Conservation (phyloP, 768 basidiomycete species). For the Kwoniella bestiolae region DNA sequence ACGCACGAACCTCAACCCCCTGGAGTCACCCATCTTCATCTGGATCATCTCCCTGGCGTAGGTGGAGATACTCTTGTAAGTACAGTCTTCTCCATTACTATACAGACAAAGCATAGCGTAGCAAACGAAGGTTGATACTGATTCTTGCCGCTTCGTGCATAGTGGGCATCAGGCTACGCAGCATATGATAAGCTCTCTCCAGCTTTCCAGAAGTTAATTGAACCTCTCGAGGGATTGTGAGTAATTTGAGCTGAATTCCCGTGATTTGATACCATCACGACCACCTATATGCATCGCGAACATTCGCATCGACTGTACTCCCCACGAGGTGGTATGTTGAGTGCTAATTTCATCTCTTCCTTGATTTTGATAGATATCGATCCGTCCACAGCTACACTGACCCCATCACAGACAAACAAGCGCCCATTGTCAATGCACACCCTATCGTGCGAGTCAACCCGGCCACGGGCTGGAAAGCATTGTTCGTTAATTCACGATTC, state of each 20-base stretch:
- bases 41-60: conserved; percentile 20
- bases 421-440: conserved; percentile 15
- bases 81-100: neutral
- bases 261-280: too few species aligned
- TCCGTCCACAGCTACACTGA: conserved; percentile 37
- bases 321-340: neutral
- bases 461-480: conserved; percentile 40
- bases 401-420: conserved; percentile 26
- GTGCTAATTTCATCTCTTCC: too few species aligned
- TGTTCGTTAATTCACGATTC: conserved; percentile 38
- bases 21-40: conserved; percentile 29
- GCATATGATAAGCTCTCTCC: conserved; percentile 44
- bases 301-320: too few species aligned
- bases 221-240: conserved; percentile 31
- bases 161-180: conserved; percentile 33
- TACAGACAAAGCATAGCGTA: too few species aligned
- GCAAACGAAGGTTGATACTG: too few species aligned
- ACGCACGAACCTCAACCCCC: conserved; percentile 26
- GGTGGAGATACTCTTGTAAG: conserved; percentile 26
- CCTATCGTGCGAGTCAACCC: conserved; percentile 22
- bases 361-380: conserved; percentile 20
- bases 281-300: too few species aligned
- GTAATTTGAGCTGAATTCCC: too few species aligned
- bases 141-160: neutral
- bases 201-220: conserved; percentile 38